Percentiles rank a stretch among this genome's conserved stretches.
Evolutionary conservation across 2,329 filamentous ascomycete genomes (phyloP).

Genomic region (Lizonia empirigonia): DNA sequence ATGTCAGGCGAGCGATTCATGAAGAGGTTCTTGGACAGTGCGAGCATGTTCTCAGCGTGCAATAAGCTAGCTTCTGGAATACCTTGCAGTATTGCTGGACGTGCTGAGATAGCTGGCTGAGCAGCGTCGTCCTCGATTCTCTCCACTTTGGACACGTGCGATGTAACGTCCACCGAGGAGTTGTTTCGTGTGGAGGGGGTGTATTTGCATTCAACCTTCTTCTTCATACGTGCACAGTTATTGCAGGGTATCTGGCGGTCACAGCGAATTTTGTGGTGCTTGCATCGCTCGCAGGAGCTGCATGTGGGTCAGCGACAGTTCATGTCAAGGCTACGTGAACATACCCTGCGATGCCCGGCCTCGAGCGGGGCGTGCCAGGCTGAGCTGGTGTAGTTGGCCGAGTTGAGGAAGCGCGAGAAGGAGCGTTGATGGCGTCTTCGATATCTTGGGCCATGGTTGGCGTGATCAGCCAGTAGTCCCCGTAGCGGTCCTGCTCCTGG

Average conservation of each 20-base stretch:
- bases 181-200: background rate
- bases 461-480: conserved; percentile 69
- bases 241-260: conserved; percentile 19
- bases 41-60: conserved; percentile 34
- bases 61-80: conserved; percentile 45
- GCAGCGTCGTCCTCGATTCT: background rate
- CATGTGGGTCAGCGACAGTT: background rate
- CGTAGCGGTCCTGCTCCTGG: conserved; percentile 66
- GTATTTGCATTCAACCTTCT: conserved; percentile 8
- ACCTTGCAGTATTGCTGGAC: conserved; percentile 27
- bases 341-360: conserved; percentile 20
- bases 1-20: conserved; percentile 43
- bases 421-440: conserved; percentile 32
- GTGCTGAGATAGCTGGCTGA: background rate
- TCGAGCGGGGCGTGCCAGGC: conserved; percentile 8
- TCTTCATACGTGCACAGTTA: conserved; percentile 11
- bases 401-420: conserved; percentile 24
- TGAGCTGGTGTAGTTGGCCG: conserved; percentile 14
- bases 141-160: background rate
- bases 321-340: background rate
- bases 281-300: conserved; percentile 17
- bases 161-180: background rate
- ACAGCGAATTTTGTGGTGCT: conserved; percentile 19
- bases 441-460: conserved; percentile 45
- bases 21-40: conserved; percentile 42